phyloP scores from a whole-genome alignment of 305 asterid genomes.

The Rubia tinctorum region DNA sequence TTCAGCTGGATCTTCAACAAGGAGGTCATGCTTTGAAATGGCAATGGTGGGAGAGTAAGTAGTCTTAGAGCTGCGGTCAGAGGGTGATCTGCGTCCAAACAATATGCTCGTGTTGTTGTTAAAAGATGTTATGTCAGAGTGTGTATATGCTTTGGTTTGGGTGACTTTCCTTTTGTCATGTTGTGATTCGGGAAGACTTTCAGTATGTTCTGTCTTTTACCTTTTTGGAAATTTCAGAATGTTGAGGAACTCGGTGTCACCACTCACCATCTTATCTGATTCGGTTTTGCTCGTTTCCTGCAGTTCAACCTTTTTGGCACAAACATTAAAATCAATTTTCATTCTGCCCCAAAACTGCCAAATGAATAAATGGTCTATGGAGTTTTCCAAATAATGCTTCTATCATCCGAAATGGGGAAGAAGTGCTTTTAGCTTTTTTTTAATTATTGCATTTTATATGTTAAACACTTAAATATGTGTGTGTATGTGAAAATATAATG shows the following conservation, averaged over 20 bases:
- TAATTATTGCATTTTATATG: too few relatives aligned
- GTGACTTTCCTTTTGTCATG: background rate
- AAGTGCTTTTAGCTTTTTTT: too few relatives aligned
- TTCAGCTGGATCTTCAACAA: too few relatives aligned
- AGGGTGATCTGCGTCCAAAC: background rate
- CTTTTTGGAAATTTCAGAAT: background rate
- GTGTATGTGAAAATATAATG: too few relatives aligned
- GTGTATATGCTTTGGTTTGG: constrained; percentile 12
- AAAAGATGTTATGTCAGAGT: constrained; percentile 17
- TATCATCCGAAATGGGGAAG: too few relatives aligned
- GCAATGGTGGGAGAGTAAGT: background rate
- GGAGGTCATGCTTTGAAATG: constrained; percentile 49
- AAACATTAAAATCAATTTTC: too few relatives aligned
- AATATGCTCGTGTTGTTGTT: constrained; percentile 7
- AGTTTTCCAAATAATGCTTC: too few relatives aligned
- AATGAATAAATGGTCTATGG: too few relatives aligned
- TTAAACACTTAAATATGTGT: too few relatives aligned
- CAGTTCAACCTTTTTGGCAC: background rate
- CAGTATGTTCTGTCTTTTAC: background rate
- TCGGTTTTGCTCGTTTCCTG: background rate
- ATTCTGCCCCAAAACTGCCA: too few relatives aligned
- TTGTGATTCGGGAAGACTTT: background rate
- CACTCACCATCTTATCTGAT: background rate
- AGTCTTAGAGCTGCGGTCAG: background rate
- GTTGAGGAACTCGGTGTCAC: background rate